Base-by-base conservation (phyloP, 148 eudicot genomes). In the Fagopyrum esculentum region DNA sequence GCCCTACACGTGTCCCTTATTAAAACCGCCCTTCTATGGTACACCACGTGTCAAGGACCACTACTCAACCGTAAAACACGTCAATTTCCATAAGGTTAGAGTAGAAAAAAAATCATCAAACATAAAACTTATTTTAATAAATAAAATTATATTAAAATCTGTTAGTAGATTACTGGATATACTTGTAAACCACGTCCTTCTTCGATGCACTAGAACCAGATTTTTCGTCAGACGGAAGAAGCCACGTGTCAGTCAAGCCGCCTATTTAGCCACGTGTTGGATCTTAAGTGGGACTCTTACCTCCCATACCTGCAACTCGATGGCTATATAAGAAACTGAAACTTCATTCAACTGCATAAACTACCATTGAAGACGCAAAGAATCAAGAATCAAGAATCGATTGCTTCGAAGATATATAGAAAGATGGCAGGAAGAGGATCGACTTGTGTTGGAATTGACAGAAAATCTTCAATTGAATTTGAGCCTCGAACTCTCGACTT, bases 401-500 rank as follows among this genome's bases (percentile, higher is more conserved):
- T 35, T 35, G 40, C 26, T 17, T n/a, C 29, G 17, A 22, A 17
- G 26, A 22, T 35, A 35, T 35, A 35, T 12, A 63, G 6, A 29
- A 16, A 60, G 10, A 60, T 63, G 69, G 69, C 44, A 26, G 69
- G 69, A 60, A 70, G 60, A 52, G 81, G 40, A 70, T 56, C 77
- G 48, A 17, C 72, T 9, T 49, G 75, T 7, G 66, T 71, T n/a
- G 35, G 76, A 13, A 78, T 80, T 60, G 88, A 84, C 17, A 77
- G 89, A 26, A 81, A 75, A 69, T 86, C 90, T 4, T 89, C 92
- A 0, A 83, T 86, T 0, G 92, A 89, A 72, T 75, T 40, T 3
- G 92, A 89, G 78, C 90, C 92, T 74, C 81, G 82, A 1, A 89
- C 92, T 35, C 90, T 89, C 66, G 75, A 77, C 69, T 52, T 79